Base-by-base conservation (phyloP, 1,139 yeast genomes). In the Scheffersomyces stambukii region DNA sequence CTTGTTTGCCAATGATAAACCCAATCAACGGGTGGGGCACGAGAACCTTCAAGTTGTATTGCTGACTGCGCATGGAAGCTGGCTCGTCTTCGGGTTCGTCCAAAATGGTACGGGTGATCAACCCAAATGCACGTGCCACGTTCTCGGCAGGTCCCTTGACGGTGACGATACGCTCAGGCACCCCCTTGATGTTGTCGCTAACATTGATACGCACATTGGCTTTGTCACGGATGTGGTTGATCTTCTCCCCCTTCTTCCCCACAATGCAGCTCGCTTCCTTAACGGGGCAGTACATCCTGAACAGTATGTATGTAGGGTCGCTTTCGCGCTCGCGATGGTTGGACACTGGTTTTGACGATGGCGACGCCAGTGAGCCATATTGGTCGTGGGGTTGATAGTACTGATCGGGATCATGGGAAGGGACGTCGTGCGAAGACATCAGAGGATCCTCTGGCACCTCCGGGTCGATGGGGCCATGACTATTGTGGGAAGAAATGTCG, bases 1-100 rank as follows among this genome's bases (percentile, higher is more conserved):
- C 95, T 33, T 70, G 79, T 45, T 81, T 81, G 9, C 96, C 96
- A 42, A 86, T 86, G 28, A 88, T 70, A 42, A 74, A 81, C 0
- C 95, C 95, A 63, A 85, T 83, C 50, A 82, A 60, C 3, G 82
- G 79, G 52, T 85, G 91, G 3, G 96, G 95, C 20, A 88, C 69
- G 32, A 86, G 59, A 11, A 86, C 50, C 39, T 79, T 70, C 41
- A 86, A 56, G 30, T 71, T 71, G 38, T 76, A 73, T 31, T 69
- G 75, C 38, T 63, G 61, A 19, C 85, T 73, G 30, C 67, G 64
- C 23, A 72, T 57, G 3, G 73, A 59, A 1, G 84, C 77, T 3
- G 85, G 77, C 36, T 65, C 72, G 40, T 75, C 81, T 45, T 77
- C 77, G 2, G 81, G 79, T 50, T 83, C 93, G 36, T 75, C 81